A percentile compares a stretch with the other conserved stretches of the same genome.
Conservation (phyloP, 225 moss, liverwort and hornwort genomes). For the Bryum argenteum region DNA sequence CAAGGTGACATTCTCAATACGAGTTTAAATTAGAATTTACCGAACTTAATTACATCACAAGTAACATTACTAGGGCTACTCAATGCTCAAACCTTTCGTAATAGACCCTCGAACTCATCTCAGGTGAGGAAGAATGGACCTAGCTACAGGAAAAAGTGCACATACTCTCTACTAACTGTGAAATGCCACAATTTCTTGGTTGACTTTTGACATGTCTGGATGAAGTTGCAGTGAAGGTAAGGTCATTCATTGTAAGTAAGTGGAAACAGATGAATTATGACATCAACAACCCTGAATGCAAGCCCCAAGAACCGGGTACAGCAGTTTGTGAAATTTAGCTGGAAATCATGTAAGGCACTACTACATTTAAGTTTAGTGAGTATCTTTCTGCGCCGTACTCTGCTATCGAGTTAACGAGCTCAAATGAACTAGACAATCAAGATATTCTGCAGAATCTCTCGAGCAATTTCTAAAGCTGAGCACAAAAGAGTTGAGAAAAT, state of each 20-base stretch:
- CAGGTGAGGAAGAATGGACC: too few relatives aligned
- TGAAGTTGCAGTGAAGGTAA: background rate
- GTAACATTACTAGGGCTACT: too few relatives aligned
- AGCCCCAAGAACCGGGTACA: background rate
- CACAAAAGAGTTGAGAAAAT: background rate
- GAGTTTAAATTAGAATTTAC: too few relatives aligned
- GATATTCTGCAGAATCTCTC: slow-evolving; percentile 3
- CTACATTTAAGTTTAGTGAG: slow-evolving; percentile 3
- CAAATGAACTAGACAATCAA: background rate
- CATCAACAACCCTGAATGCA: background rate
- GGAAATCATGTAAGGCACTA: background rate
- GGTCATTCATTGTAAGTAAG: background rate
- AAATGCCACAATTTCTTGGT: too few relatives aligned
- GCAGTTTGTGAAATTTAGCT: background rate
- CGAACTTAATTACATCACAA: too few relatives aligned
- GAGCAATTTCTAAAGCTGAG: slow-evolving; percentile 11
- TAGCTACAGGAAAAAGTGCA: too few relatives aligned
- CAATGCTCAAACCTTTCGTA: too few relatives aligned
- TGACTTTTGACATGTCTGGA: background rate
- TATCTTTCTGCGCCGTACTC: slow-evolving; percentile 1
- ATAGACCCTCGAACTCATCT: too few relatives aligned
- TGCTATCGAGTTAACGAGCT: slow-evolving; percentile 8
- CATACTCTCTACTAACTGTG: too few relatives aligned
- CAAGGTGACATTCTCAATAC: too few relatives aligned
- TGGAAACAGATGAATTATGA: background rate